These are phyloP conservation scores for Cyclotella atomus DNA, from an alignment of 108 stramenopile genomes.

Conservation along the genomic window DNA sequence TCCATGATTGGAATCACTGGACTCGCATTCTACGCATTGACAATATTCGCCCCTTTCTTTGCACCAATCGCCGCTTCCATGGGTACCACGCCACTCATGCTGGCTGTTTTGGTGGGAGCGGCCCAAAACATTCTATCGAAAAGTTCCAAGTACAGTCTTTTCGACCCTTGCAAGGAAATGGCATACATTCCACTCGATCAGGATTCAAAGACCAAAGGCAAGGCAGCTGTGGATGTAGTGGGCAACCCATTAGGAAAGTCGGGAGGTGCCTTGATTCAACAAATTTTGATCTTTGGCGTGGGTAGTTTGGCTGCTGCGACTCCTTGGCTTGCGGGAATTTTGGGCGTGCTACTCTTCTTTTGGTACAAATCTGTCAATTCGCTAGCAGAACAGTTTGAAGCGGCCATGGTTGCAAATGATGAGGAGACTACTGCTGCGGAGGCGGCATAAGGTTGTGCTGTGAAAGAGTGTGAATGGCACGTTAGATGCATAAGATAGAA, in stretches of 20 bases:
- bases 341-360: conserved; percentile 68
- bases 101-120: conserved; percentile 95
- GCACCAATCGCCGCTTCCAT: conserved; percentile 62
- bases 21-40: conserved; percentile 89
- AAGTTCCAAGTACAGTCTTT: conserved; percentile 94
- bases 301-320: conserved; percentile 91
- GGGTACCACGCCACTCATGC: conserved; percentile 94
- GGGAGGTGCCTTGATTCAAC: conserved; percentile 97
- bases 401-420: conserved; percentile 67
- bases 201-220: conserved; percentile 98
- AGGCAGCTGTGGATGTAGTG: conserved; percentile 98
- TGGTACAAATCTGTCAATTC: conserved; percentile 85
- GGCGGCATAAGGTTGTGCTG: neutral
- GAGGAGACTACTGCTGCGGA: conserved; percentile 1
- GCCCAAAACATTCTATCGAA: conserved; percentile 96
- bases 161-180: conserved; percentile 99
- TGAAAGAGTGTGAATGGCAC: no score
- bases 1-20: conserved; percentile 95
- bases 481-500: no score
- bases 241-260: conserved; percentile 97
- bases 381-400: conserved; percentile 81
- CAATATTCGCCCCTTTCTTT: conserved; percentile 72
- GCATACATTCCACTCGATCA: conserved; percentile 98
- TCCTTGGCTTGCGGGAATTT: conserved; percentile 84
- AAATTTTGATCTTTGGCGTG: conserved; percentile 88